Conservation (phyloP, 2,329 filamentous ascomycete genomes). For the Alternaria brassicicola region DNA sequence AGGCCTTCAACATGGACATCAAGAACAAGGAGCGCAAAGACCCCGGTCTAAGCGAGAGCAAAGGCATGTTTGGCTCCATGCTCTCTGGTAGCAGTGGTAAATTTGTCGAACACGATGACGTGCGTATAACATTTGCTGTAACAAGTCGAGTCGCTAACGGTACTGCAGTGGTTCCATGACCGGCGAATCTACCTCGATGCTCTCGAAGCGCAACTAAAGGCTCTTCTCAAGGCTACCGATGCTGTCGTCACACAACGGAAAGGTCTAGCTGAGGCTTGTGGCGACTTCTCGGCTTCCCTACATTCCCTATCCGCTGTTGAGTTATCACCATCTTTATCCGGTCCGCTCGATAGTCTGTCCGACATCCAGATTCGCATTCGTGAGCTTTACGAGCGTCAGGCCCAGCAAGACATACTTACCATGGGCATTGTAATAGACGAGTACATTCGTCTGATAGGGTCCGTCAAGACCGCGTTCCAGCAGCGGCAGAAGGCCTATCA, state of each 20-base stretch:
- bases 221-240: conserved; percentile 90
- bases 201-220: conserved; percentile 87
- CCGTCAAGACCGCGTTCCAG: conserved; percentile 88
- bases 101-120: conserved; percentile 97
- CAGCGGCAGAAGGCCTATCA: conserved; percentile 97
- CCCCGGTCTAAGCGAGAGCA: conserved; percentile 83
- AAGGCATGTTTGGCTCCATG: conserved; percentile 90
- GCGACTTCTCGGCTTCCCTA: conserved; percentile 91
- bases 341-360: conserved; percentile 86
- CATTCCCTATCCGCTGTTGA: conserved; percentile 92
- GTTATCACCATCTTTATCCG: conserved; percentile 84
- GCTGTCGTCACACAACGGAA: conserved; percentile 91
- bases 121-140: conserved; percentile 53
- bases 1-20: conserved; percentile 92
- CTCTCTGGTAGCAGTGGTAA: conserved; percentile 74
- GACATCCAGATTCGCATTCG: conserved; percentile 92
- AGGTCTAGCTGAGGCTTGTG: conserved; percentile 88
- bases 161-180: conserved; percentile 88
- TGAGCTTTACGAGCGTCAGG: conserved; percentile 94
- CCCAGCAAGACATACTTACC: conserved; percentile 94
- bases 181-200: conserved; percentile 93
- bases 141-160: conserved; percentile 12
- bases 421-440: conserved; percentile 98
- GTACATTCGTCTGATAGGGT: conserved; percentile 94
- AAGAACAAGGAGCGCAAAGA: conserved; percentile 97